Base-by-base conservation (phyloP, 2,329 filamentous ascomycete species). In the Hypomyces perniciosus region DNA sequence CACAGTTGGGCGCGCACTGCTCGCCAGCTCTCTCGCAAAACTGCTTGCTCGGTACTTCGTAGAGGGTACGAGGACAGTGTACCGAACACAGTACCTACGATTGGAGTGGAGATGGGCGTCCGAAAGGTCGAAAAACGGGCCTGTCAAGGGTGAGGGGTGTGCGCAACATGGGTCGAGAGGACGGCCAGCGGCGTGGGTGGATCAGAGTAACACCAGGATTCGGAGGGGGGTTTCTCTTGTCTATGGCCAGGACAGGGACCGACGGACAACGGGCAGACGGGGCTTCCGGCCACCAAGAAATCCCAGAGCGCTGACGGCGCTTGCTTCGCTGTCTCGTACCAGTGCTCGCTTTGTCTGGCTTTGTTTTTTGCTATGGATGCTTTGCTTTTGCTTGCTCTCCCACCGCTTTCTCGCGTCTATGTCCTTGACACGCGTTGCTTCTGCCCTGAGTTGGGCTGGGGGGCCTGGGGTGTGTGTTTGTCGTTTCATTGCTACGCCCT, bases 191-290 rank as follows among this genome's bases (percentile, higher is more conserved):
- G 64, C 56, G 63, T 64, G 62, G 52, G 52, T 59, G 56, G 53
- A 66, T 58, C 64, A 65, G 58, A 39, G 65, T 68, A 59, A 59
- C 60, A 66, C 65, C 58, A 61, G 59, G 63, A 64, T 65, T 53
- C 51, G 43, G 48, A 26, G 27, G 38, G 31, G 38, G 35, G 34
- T 46, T 12, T 43, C 39, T 13, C 46, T 44, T 45, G 44, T 38
- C 46, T 42, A 42, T 45, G 42, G 51, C 50, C 51, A 53, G 51
- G 51, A 20, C 20, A 20, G 20, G 51, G 46, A 45, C 43, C 42
- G 51, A 46, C 51, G 42, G 47, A 50, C 46, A 50, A 53, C 51
- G 51, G 51, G 47, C 51, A 53, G 51, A 50, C 51, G 51, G 51
- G 51, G 51, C 51, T 50, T 53, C 51, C 51, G 47, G 51, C 47